These are phyloP conservation scores for Tephrocybe sp. DNA, from an alignment of 768 basidiomycete genomes.

Conservation along the genomic window DNA sequence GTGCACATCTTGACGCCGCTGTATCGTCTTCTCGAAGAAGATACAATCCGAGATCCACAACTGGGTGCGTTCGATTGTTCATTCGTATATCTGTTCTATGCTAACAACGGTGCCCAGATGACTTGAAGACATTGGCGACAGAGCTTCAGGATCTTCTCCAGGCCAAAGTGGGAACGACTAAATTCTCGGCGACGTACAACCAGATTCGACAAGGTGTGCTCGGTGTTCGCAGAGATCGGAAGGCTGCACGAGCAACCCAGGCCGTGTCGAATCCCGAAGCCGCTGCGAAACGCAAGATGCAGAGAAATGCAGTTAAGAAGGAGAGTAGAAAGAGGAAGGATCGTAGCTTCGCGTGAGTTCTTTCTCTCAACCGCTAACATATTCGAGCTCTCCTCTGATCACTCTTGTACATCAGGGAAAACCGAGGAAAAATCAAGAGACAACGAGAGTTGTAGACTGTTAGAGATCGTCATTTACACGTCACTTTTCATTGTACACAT, in stretches of 20 bases:
- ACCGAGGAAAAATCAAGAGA: conserved; percentile 17
- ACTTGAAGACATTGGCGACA: conserved; percentile 72
- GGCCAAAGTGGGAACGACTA: conserved; percentile 81
- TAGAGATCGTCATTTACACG: not conserved
- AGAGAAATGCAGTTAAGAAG: conserved; percentile 74
- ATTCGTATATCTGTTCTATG: not conserved
- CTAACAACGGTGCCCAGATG: conserved; percentile 46
- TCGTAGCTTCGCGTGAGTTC: conserved; percentile 55
- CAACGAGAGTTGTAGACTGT: conserved; percentile 14
- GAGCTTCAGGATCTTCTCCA: conserved; percentile 90
- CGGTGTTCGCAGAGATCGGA: conserved; percentile 68
- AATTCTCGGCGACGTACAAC: conserved; percentile 78
- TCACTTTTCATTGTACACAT: not conserved
- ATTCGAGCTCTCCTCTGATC: not conserved
- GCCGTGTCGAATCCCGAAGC: conserved; percentile 70
- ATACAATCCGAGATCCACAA: conserved; percentile 71
- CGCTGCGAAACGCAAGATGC: conserved; percentile 71
- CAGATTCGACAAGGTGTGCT: conserved; percentile 71
- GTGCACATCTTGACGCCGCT: conserved; percentile 84
- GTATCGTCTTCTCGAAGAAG: conserved; percentile 86
- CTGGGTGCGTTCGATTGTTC: conserved; percentile 63
- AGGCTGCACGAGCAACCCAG: conserved; percentile 56
- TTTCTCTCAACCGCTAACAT: conserved; percentile 1
- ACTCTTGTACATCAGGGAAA: conserved; percentile 13
- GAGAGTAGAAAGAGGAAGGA: conserved; percentile 82